phyloP scores from a whole-genome alignment of 805 yeast genomes.

The Kuraishia borneana region DNA sequence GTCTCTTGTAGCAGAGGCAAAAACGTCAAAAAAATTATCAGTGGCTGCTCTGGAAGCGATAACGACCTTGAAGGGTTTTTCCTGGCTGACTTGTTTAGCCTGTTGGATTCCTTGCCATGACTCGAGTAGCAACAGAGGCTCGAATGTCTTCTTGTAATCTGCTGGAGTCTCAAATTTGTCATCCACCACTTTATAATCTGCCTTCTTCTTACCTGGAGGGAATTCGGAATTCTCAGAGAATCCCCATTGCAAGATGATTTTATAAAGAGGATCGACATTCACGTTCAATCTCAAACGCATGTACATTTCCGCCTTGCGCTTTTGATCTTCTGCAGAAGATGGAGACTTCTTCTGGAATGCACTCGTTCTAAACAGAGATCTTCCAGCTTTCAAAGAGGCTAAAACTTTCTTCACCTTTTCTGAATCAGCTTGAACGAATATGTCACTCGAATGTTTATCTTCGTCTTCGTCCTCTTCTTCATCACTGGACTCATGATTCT shows the following conservation, averaged over 20 bases:
- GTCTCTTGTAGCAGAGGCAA: slow-evolving; percentile 52
- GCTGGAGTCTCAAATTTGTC: slow-evolving; percentile 42
- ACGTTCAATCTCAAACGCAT: slow-evolving; percentile 76
- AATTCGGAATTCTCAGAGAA: slow-evolving; percentile 42
- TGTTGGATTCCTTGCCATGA: slow-evolving; percentile 88
- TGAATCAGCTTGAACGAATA: slow-evolving; percentile 9
- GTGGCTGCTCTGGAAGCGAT: slow-evolving; percentile 76
- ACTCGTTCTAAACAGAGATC: slow-evolving; percentile 3
- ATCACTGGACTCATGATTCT: slow-evolving; percentile 16
- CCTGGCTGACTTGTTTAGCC: slow-evolving; percentile 50
- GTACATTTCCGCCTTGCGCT: slow-evolving; percentile 54
- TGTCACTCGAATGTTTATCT: slow-evolving; percentile 16
- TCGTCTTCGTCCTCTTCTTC: slow-evolving; percentile 14
- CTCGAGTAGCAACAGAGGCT: slow-evolving; percentile 77
- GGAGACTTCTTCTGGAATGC: slow-evolving; percentile 1
- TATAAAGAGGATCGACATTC: slow-evolving; percentile 65
- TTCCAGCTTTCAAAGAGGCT: background rate
- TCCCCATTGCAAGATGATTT: slow-evolving; percentile 65
- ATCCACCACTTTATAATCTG: slow-evolving; percentile 32
- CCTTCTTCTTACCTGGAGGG: slow-evolving; percentile 38
- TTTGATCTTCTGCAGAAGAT: slow-evolving; percentile 22
- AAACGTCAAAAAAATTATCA: slow-evolving; percentile 82
- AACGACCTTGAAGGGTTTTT: slow-evolving; percentile 50
- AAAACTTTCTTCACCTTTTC: background rate
- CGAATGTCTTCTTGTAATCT: slow-evolving; percentile 62